phyloP scores from a whole-genome alignment of 2,329 filamentous ascomycete species.

The Pseudogymnoascus sp. region DNA sequence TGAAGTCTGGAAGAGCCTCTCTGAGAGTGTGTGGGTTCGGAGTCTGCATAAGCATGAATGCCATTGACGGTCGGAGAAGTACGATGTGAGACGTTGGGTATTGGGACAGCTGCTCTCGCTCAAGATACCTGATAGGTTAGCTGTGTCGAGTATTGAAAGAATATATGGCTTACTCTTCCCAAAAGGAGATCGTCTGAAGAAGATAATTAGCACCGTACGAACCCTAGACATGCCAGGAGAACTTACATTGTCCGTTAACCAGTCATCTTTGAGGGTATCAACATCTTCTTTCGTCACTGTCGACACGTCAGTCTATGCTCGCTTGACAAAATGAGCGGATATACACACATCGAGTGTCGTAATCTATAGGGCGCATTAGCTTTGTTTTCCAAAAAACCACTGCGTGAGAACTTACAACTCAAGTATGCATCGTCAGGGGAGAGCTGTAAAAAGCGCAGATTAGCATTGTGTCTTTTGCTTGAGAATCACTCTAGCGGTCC shows the following conservation, averaged over 20 bases:
- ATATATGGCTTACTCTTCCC: slow-evolving; percentile 66
- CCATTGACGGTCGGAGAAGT: slow-evolving; percentile 86
- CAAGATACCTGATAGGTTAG: slow-evolving; percentile 55
- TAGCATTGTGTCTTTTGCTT: background rate
- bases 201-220: background rate
- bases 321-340: slow-evolving; percentile 15
- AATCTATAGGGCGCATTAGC: slow-evolving; percentile 37
- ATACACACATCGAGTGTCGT: slow-evolving; percentile 52
- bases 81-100: slow-evolving; percentile 80
- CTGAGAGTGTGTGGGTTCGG: slow-evolving; percentile 46
- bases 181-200: slow-evolving; percentile 83
- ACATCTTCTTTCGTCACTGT: slow-evolving; percentile 83
- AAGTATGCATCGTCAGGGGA: slow-evolving; percentile 60
- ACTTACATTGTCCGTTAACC: slow-evolving; percentile 89
- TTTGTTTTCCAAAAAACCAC: background rate
- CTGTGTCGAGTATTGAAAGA: slow-evolving; percentile 15
- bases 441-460: slow-evolving; percentile 29
- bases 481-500: background rate
- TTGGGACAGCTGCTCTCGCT: slow-evolving; percentile 73
- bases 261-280: slow-evolving; percentile 80
- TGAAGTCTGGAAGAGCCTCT: slow-evolving; percentile 72
- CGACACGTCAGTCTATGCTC: slow-evolving; percentile 18
- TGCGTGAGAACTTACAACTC: slow-evolving; percentile 47
- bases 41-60: slow-evolving; percentile 78
- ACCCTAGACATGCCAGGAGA: slow-evolving; percentile 12